Base-by-base conservation (phyloP, 2,329 filamentous ascomycete genomes). In the Lecanicillium sp. region DNA sequence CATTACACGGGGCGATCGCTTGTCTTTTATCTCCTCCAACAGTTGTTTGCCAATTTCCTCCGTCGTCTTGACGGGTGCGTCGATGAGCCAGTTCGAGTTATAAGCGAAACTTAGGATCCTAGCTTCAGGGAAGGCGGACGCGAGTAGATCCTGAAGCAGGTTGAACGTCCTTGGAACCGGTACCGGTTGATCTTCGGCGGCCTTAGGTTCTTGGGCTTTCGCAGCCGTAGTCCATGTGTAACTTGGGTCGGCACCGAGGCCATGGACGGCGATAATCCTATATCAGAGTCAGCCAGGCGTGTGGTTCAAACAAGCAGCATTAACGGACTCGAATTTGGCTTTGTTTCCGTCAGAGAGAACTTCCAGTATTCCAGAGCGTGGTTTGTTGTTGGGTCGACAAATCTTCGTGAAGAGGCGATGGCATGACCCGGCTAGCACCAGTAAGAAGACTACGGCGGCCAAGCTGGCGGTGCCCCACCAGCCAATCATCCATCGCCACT, bases 11-110 rank as follows among this genome's bases (percentile, higher is more conserved):
- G 12, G 17, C 19, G 6, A 9, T 33, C 19, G 19, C 29, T 38
- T 38, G 19, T 33, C 15, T 16, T 16, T 38, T 13, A 45, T 36
- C 18, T 37, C n/a, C 4, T 39, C 35, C 2, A 45, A 18, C 13
- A 51, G 38, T 14, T 35, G 30, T 5, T 42, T 20, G 31, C 42
- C 42, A 30, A 51, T 46, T 31, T 48, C 34, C 30, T 42, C 22
- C 8, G 42, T 31, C 5, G 44, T 49, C 27, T 47, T 48, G 6
- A 43, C 31, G 2, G 44, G 48, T 1, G 43, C 45, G 34, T 50
- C 42, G 15, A 43, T 29, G n/a, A 51, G 32, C 50, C 46, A 51
- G 35, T 47, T 38, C 0, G 46, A 50, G 22, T 50, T 49, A 29
- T 51, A 34, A 2, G 41, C 39, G 32, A 50, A 50, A 31, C 36